Base-by-base conservation (phyloP, 2,329 filamentous ascomycete species). In the Leptoxyphium fumago region DNA sequence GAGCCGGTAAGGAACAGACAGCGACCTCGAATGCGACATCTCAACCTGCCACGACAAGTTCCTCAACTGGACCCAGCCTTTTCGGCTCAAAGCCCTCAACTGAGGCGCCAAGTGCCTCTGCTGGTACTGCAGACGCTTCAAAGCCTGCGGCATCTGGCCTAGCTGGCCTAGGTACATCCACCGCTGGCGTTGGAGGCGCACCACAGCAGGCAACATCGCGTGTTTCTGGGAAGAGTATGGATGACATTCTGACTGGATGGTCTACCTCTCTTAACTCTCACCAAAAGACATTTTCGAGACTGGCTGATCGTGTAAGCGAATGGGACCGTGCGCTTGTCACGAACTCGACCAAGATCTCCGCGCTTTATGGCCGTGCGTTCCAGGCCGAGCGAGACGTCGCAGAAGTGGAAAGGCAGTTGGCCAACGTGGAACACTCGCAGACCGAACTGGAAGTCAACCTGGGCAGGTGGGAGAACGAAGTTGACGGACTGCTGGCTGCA, bases 151-250 rank as follows among this genome's bases (percentile, higher is more conserved):
- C 38, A 2, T 18, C 38, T 5, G 38, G 38, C 11, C 6, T 28
- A 11, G 13, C 38, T 5, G 38, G 38, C 5, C 41, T 47, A 14
- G 45, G 45, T 15, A 29, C 26, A 32, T 47, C 42, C 32, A 45
- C 41, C 30, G 18, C 13, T 4, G 38, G 13, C 11, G 38, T 18
- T 14, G 38, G 38, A 5, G 38, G 14, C 11, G 38, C 38, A 5
- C 5, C 38, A 40, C 38, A 40, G 21, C 14, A 40, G 45, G 67
- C 72, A 2, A 78, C 93, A 56, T 91, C 89, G 3, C 82, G 91
- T 26, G 72, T 98, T 32, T 94, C 94, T 71, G 94, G 95, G 65
- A 96, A 94, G 68, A 94, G 89, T 0, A 95, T 98, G 84, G 91
- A 98, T 58, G 91, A 98, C 61, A 95, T 98, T 50, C 87, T 98